Evolutionary conservation across 2,329 filamentous ascomycete species (phyloP).

Genomic region (Diaporthe helianthi): DNA sequence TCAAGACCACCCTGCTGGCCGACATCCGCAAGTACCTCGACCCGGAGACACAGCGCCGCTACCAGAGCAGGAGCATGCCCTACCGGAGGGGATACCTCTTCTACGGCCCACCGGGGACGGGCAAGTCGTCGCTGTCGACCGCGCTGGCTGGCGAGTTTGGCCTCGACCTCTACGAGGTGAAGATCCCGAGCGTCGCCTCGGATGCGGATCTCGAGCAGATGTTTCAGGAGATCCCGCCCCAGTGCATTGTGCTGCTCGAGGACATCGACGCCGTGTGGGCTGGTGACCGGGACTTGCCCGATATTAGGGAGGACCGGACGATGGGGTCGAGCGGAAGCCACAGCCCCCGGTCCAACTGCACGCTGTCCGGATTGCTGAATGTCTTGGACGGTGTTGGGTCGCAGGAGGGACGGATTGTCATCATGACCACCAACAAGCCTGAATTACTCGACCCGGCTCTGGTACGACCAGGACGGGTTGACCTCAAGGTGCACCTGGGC

Average conservation of each 20-base stretch:
- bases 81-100: constrained; percentile 72
- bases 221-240: constrained; percentile 58
- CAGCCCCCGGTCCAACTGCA: constrained; percentile 34
- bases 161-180: constrained; percentile 57
- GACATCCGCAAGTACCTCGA: constrained; percentile 62
- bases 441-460: constrained; percentile 68
- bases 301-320: constrained; percentile 31
- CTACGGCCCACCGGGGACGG: constrained; percentile 68
- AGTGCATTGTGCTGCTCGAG: constrained; percentile 62
- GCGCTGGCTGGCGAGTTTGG: constrained; percentile 59
- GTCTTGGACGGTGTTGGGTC: constrained; percentile 72
- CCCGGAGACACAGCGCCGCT: constrained; percentile 59
- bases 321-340: constrained; percentile 26
- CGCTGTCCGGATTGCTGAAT: constrained; percentile 71
- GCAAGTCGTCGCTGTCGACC: constrained; percentile 63
- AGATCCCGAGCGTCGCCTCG: constrained; percentile 55
- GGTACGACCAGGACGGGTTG: constrained; percentile 67
- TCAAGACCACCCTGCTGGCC: constrained; percentile 54
- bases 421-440: constrained; percentile 75
- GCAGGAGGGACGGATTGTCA: constrained; percentile 70
- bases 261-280: constrained; percentile 56
- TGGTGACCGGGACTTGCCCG: constrained; percentile 27
- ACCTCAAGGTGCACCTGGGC: constrained; percentile 64
- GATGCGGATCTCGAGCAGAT: constrained; percentile 59
- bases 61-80: constrained; percentile 70